Base-by-base conservation (phyloP, 306 rosid species). In the Cucumis cinereus region DNA sequence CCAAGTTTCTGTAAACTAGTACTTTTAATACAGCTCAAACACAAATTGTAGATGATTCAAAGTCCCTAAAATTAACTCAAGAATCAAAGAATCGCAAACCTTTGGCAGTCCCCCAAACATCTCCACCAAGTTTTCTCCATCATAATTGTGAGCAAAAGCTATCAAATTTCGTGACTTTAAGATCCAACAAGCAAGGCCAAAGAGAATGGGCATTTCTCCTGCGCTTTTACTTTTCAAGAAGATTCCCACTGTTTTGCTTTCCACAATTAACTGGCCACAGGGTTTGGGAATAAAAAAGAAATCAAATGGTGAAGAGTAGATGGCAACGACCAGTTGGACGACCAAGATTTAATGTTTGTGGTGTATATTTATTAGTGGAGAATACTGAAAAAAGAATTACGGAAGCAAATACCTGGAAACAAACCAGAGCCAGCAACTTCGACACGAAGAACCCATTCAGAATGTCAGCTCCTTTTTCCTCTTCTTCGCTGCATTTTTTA, bases 341-440 rank as follows among this genome's bases (percentile, higher is more conserved):
- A 52, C 22, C 4, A 17, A 52, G 60, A 72, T 72, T 53, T 43
- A 50, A 49, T 72, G 60, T 50, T n/a, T 49, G 23, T 9, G 76
- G 61, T 16, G 11, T 72, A 72, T 72, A 72, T 50, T 28, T 28
- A 50, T 50, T 16, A 72, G 76, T 50, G 76, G 60, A 54, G 76
- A 72, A 72, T 72, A 50, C 50, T 50, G 47, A 10, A 72, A 71
- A 70, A 71, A n/a, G 40, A 17, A 72, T 2, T 3, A 52, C 61
- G 20, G 20, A 24, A 71, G 76, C 26, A 6, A 71, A 69, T 45
- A 45, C 4, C 15, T 43, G 55, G 40, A 70, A 70, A 49, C 75
- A 70, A 70, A 70, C 74, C 55, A 68, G 56, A 68, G 74, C 74
- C 54, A 70, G 75, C 58, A 45, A 70, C 75, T 49, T 24, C 13